These are phyloP conservation scores for Acer campestre DNA, from an alignment of 345 rosid species.

Conservation along the genomic window DNA sequence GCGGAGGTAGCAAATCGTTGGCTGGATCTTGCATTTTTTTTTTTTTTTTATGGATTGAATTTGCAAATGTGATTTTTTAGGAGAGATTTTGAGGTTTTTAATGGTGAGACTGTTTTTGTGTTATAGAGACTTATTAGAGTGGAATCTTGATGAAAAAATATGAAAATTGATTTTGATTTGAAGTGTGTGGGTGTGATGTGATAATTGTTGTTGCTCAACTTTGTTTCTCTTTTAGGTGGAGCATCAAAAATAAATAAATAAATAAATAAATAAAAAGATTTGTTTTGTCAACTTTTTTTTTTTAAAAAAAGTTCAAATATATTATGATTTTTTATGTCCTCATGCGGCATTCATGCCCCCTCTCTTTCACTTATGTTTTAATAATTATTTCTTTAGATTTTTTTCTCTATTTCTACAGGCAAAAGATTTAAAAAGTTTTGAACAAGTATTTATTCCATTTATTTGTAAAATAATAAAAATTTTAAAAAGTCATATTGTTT, in stretches of 20 bases:
- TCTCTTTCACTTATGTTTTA: neutral
- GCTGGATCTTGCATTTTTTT: slow-evolving; percentile 56
- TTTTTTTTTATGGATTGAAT: neutral
- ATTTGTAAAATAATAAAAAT: too few relatives aligned
- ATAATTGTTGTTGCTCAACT: neutral
- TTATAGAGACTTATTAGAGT: neutral
- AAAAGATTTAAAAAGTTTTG: too few relatives aligned
- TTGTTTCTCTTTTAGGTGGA: neutral
- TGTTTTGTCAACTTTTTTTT: neutral
- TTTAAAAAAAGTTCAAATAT: neutral
- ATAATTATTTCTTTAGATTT: neutral
- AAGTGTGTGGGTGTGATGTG: slow-evolving; percentile 4
- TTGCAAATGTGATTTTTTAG: neutral
- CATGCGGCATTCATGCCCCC: too few relatives aligned
- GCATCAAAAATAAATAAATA: neutral
- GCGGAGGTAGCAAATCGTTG: slow-evolving; percentile 42
- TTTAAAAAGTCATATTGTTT: too few relatives aligned
- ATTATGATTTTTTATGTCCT: neutral
- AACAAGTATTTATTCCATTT: too few relatives aligned
- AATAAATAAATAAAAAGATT: neutral
- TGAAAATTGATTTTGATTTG: neutral
- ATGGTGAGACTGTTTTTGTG: neutral
- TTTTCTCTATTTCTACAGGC: neutral
- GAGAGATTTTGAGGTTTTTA: neutral
- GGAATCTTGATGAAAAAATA: neutral